phyloP scores from a whole-genome alignment of 2,329 filamentous ascomycete species.

The Kalaharituber pfeilii region DNA sequence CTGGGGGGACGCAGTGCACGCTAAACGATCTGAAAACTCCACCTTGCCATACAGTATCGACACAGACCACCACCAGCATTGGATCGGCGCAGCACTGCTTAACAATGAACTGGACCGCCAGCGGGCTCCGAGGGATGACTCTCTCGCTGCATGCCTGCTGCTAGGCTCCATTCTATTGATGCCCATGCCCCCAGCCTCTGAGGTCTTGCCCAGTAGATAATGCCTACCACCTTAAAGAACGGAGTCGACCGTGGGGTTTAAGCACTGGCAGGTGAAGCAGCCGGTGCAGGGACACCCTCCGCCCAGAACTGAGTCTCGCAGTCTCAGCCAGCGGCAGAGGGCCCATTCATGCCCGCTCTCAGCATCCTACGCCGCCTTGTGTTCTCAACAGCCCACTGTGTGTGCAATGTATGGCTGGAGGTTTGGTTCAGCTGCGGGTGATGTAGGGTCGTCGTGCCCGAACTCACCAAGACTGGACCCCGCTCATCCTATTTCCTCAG shows the following conservation, averaged over 20 bases:
- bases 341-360: not conserved
- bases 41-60: not conserved
- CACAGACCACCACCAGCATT: not conserved
- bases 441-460: too few relatives aligned
- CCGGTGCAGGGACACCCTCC: not conserved
- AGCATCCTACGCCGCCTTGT: too few relatives aligned
- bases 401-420: too few relatives aligned
- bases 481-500: not conserved
- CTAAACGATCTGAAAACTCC: not conserved
- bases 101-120: not conserved
- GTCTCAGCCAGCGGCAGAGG: not conserved
- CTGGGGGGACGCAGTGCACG: constrained; percentile 2
- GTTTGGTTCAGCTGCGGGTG: too few relatives aligned
- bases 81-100: not conserved
- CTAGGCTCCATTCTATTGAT: too few relatives aligned
- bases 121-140: not conserved
- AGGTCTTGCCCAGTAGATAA: not conserved
- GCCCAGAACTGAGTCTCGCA: not conserved
- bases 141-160: too few relatives aligned
- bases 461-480: too few relatives aligned
- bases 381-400: too few relatives aligned
- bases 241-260: not conserved
- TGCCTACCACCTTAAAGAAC: not conserved
- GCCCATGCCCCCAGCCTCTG: too few relatives aligned
- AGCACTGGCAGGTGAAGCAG: not conserved